Base-by-base conservation (phyloP, 768 basidiomycete species). In the Suillus brevipes region DNA sequence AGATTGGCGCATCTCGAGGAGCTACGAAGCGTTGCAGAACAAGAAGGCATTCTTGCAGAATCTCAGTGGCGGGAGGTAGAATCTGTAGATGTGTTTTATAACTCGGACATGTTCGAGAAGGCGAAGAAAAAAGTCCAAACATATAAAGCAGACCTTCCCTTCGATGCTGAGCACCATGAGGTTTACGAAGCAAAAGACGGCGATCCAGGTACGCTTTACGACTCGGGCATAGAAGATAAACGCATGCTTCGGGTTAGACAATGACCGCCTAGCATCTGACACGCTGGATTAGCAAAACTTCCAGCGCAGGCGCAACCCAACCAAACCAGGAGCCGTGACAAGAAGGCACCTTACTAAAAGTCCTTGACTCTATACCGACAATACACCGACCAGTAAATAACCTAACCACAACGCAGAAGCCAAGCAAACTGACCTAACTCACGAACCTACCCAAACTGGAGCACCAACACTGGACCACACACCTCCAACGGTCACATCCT, bases 11-110 rank as follows among this genome's bases (percentile, higher is more conserved):
- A 91, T 71, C 74, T 89, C 4, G 65, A 77, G 0, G 79, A 83
- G 55, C 64, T 90, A 50, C 73, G 82, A 52, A 71, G 74, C 6
- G 82, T 82, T 28, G 87, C 88, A 1, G 75, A 78, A n/a, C 82
- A 85, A 61, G 88, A 89, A 64, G 78, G 75, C 14, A 72, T 89
- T 23, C 71, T 86, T 31, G 77, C 81, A 10, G 78, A 80, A 43
- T 85, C 85, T 0, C 88, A 90, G 67, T 83, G 83, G 62, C 82
- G 89, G 23, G 75, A 78, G 45, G 87, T 88, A 28, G 83, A 88
- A 60, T 79, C 84, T 25, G 79, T 85, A 62, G 89, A 91, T 67
- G 87, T 85, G 14, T 89, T 80, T 72, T 80, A 81, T 49, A 72
- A 83, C 36, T 68, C 66, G 12, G 74, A 74, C 2, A 59, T 79